Evolutionary conservation across 352 stramenopile genomes (phyloP).

Genomic region (Globisporangium yorkense): DNA sequence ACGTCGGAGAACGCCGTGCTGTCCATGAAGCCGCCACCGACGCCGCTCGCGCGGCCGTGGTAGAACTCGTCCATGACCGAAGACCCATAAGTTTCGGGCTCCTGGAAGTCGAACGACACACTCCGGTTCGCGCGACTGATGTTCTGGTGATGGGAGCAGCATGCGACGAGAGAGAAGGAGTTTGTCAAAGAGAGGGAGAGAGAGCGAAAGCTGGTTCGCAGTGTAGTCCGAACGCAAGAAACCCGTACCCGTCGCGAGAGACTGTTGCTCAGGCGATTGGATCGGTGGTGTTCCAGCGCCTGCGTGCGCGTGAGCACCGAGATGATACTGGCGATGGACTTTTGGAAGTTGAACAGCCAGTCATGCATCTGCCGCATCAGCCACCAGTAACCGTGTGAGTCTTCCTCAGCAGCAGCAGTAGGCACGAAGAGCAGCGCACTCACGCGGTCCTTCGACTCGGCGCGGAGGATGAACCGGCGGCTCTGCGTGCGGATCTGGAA

Average conservation of each 20-base stretch:
- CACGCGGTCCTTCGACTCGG: constrained; percentile 79
- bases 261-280: constrained; percentile 42
- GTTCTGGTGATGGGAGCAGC: constrained; percentile 25
- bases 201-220: background rate
- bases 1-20: constrained; percentile 57
- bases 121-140: constrained; percentile 68
- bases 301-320: constrained; percentile 66
- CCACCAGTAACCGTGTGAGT: background rate
- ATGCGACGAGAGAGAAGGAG: background rate
- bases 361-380: constrained; percentile 63
- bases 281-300: constrained; percentile 32
- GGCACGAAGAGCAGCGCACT: background rate
- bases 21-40: constrained; percentile 33
- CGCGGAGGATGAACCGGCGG: constrained; percentile 71
- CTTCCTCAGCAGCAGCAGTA: background rate
- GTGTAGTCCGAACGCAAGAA: background rate
- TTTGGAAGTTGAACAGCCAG: constrained; percentile 88
- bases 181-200: background rate
- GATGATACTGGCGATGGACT: constrained; percentile 85
- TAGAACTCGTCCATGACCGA: constrained; percentile 52
- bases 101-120: constrained; percentile 71
- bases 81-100: constrained; percentile 34
- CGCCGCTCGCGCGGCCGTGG: constrained; percentile 29
- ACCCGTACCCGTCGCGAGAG: constrained; percentile 33
- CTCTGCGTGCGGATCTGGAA: constrained; percentile 83